A percentile compares a stretch with the other conserved stretches of the same genome.
Conservation (phyloP, 805 yeast species). For the Barnettozyma sp. region DNA sequence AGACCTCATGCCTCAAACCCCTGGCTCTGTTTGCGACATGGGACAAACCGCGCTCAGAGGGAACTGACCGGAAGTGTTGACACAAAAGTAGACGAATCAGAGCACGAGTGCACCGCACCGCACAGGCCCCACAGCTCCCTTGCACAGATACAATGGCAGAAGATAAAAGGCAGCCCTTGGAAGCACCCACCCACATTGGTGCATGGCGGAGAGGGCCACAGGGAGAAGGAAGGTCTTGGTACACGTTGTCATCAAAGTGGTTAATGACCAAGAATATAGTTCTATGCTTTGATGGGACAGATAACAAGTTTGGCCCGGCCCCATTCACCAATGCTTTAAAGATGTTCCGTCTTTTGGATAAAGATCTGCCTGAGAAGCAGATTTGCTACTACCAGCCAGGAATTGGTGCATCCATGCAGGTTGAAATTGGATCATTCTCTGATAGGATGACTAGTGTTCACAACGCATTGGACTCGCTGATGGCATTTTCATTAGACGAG, state of each 20-base stretch:
- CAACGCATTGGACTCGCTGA: conserved; percentile 35
- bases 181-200: too few relatives aligned
- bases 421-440: conserved; percentile 27
- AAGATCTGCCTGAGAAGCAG: conserved; percentile 34
- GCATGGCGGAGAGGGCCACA: too few relatives aligned
- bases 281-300: conserved; percentile 60
- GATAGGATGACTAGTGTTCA: conserved; percentile 16
- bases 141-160: too few relatives aligned
- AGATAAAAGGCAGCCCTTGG: too few relatives aligned
- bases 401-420: conserved; percentile 46
- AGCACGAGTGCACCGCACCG: too few relatives aligned
- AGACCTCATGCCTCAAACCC: too few relatives aligned
- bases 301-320: conserved; percentile 47
- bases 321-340: conserved; percentile 51
- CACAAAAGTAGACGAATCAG: too few relatives aligned
- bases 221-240: too few relatives aligned
- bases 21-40: too few relatives aligned
- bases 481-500: conserved; percentile 47
- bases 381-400: conserved; percentile 66
- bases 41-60: too few relatives aligned
- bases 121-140: too few relatives aligned
- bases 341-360: conserved; percentile 45
- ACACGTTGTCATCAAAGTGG: not conserved
- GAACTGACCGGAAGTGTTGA: too few relatives aligned
- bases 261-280: conserved; percentile 37